These are phyloP conservation scores for Aspergillus cristatus DNA, from an alignment of 495 filamentous ascomycete genomes.

Conservation along the genomic window DNA sequence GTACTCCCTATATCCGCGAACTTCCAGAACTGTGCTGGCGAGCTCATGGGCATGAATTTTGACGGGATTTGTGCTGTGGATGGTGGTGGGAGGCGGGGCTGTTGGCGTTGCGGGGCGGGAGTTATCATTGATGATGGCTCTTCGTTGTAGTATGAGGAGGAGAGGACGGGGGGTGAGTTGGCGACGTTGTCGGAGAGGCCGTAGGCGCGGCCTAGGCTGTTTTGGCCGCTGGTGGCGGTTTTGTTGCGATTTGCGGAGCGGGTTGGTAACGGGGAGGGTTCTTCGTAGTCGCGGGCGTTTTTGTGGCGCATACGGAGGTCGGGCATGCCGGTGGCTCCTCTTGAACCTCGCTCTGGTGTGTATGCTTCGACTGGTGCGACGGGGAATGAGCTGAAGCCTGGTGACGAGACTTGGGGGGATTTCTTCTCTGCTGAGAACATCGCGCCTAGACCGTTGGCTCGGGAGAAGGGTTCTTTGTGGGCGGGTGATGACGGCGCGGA, in stretches of 20 bases:
- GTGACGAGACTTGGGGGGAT: conserved; percentile 43
- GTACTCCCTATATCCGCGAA: conserved; percentile 65
- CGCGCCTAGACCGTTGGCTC: conserved; percentile 32
- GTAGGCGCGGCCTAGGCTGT: conserved; percentile 40
- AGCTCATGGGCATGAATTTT: conserved; percentile 90
- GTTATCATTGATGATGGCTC: conserved; percentile 60
- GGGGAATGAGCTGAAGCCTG: conserved; percentile 39
- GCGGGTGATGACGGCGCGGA: conserved; percentile 40
- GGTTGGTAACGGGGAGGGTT: conserved; percentile 44
- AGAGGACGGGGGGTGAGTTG: conserved; percentile 61
- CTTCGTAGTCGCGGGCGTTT: conserved; percentile 40
- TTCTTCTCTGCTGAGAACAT: conserved; percentile 39
- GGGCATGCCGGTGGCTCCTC: conserved; percentile 21
- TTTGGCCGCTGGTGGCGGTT: conserved; percentile 30
- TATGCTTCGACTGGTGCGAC: conserved; percentile 40
- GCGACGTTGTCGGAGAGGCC: conserved; percentile 49
- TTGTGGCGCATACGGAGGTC: conserved; percentile 29
- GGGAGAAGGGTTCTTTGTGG: conserved; percentile 29
- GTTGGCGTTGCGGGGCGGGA: conserved; percentile 73
- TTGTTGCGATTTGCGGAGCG: conserved; percentile 29
- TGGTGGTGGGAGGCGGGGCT: conserved; percentile 76
- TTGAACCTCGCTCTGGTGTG: conserved; percentile 37
- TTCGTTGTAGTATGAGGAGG: conserved; percentile 54
- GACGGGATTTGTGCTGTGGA: conserved; percentile 85
- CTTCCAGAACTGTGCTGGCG: conserved; percentile 96